Conservation (phyloP, 1,139 yeast species). For the Zygosaccharomyces sapae region DNA sequence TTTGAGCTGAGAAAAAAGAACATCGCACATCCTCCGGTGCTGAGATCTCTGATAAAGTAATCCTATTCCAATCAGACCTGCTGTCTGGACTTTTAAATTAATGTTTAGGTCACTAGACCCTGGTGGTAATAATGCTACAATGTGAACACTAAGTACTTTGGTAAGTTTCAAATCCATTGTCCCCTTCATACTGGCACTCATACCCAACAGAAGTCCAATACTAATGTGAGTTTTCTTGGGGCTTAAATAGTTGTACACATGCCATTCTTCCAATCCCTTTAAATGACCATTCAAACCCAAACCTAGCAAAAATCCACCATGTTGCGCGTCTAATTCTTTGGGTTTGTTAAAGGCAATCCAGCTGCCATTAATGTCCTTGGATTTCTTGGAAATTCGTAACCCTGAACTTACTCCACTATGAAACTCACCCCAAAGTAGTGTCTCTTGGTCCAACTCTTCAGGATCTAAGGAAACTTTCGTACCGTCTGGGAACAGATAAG, state of each 20-base stretch:
- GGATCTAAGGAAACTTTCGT: conserved; percentile 60
- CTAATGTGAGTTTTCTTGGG: conserved; percentile 85
- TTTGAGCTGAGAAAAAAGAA: conserved; percentile 63
- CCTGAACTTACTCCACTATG: conserved; percentile 94
- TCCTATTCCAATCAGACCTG: conserved; percentile 89
- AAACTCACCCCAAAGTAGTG: conserved; percentile 79
- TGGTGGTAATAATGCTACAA: conserved; percentile 82
- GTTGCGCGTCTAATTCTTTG: conserved; percentile 62
- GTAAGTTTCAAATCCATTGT: conserved; percentile 84
- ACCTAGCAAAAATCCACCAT: conserved; percentile 93
- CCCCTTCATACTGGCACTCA: conserved; percentile 85
- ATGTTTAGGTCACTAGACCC: conserved; percentile 92
- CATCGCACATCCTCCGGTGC: conserved; percentile 84
- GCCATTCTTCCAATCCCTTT: conserved; percentile 88
- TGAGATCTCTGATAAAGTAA: conserved; percentile 71
- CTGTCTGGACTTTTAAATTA: conserved; percentile 77
- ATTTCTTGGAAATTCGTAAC: conserved; percentile 62
- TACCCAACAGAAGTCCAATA: conserved; percentile 81
- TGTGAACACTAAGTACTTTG: conserved; percentile 88
- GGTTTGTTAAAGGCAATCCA: conserved; percentile 92
- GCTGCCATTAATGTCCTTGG: conserved; percentile 76
- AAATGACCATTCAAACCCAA: conserved; percentile 89
- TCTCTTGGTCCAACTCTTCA: conserved; percentile 48
- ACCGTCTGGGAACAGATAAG: conserved; percentile 64
- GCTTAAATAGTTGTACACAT: conserved; percentile 86